A percentile compares a stretch with the other conserved stretches of the same genome.
Evolutionary conservation across 2,329 filamentous ascomycete genomes (phyloP).

Genomic region (Alternaria arbusti): DNA sequence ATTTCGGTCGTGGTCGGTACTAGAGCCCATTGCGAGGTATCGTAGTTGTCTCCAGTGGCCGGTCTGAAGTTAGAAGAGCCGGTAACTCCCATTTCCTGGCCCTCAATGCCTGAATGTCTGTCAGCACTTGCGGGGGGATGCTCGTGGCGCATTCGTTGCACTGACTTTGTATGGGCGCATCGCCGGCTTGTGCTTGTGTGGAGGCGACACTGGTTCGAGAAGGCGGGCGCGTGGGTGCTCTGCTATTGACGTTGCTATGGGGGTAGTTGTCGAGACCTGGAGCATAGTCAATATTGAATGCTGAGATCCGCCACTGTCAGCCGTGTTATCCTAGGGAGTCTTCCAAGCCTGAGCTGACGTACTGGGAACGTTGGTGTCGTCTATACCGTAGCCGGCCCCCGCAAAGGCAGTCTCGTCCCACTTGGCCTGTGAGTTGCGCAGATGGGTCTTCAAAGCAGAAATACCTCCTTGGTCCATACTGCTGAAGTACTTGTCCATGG

Average conservation of each 20-base stretch:
- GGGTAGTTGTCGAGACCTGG: slow-evolving; percentile 39
- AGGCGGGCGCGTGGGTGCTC: slow-evolving; percentile 45
- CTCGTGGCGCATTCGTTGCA: neutral
- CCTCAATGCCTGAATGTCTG: slow-evolving; percentile 37
- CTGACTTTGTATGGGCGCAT: slow-evolving; percentile 44
- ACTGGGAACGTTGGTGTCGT: slow-evolving; percentile 34
- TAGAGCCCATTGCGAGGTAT: slow-evolving; percentile 63
- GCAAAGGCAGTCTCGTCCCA: slow-evolving; percentile 43
- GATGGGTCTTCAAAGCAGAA: slow-evolving; percentile 23
- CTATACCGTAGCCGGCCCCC: slow-evolving; percentile 41
- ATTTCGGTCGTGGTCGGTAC: slow-evolving; percentile 57
- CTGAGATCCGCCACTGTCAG: slow-evolving; percentile 29
- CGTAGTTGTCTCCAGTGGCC: slow-evolving; percentile 62
- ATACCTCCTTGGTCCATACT: slow-evolving; percentile 15
- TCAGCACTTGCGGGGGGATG: slow-evolving; percentile 17
- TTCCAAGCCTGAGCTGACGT: slow-evolving; percentile 18
- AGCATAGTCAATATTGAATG: slow-evolving; percentile 46
- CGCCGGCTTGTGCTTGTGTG: slow-evolving; percentile 36
- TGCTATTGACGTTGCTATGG: slow-evolving; percentile 40
- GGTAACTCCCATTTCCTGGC: slow-evolving; percentile 63
- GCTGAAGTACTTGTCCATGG: slow-evolving; percentile 32
- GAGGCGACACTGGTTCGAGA: slow-evolving; percentile 43
- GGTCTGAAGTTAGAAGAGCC: slow-evolving; percentile 58
- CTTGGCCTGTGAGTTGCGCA: slow-evolving; percentile 27
- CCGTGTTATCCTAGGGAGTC: slow-evolving; percentile 4